phyloP scores from a whole-genome alignment of 495 filamentous ascomycete species.

The Aspergillus funiculosus region DNA sequence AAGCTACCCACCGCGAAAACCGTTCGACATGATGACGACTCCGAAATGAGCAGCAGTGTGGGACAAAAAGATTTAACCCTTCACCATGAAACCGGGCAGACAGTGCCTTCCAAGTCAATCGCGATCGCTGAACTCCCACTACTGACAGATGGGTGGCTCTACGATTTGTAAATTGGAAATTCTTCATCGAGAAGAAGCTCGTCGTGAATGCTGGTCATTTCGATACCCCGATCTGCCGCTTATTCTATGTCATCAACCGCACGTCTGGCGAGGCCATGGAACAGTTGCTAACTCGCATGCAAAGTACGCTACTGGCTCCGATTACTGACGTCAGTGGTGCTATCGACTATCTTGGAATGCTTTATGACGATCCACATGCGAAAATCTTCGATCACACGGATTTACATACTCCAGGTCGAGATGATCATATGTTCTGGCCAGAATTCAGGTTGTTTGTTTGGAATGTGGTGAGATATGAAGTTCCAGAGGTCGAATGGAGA shows the following conservation, averaged over 20 bases:
- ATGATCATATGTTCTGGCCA: neutral
- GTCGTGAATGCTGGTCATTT: neutral
- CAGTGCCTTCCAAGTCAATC: neutral
- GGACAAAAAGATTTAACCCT: too few species aligned
- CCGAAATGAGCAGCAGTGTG: too few species aligned
- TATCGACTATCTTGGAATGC: neutral
- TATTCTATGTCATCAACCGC: neutral
- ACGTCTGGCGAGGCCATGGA: constrained; percentile 1
- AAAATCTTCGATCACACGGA: neutral
- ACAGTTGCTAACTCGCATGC: neutral
- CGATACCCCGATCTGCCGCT: neutral
- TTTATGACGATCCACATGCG: neutral
- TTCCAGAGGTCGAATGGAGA: neutral
- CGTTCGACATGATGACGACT: neutral
- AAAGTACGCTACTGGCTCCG: neutral
- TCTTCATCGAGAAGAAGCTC: neutral
- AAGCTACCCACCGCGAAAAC: neutral
- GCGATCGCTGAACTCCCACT: neutral
- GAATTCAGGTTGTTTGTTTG: neutral
- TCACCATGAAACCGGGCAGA: too few species aligned
- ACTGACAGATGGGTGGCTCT: neutral
- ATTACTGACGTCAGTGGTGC: neutral
- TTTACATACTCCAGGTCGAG: neutral
- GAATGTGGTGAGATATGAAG: neutral
- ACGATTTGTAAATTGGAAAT: neutral